Base-by-base conservation (phyloP, 208 protist species). In the Leishmania tarentolae region DNA sequence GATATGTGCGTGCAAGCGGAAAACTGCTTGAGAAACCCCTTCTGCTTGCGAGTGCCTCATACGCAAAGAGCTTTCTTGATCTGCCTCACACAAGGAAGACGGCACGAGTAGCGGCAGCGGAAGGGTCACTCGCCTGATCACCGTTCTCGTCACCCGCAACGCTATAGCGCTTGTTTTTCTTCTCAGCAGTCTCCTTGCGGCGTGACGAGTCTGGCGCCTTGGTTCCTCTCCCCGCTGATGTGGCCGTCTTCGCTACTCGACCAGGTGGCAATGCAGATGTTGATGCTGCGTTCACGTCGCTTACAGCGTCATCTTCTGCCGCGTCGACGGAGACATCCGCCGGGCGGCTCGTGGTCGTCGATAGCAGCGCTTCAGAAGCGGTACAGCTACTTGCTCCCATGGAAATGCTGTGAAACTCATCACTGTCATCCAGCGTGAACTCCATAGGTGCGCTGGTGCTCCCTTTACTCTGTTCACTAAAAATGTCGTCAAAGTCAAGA, bases 401-500 rank as follows among this genome's bases (percentile, higher is more conserved):
- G 40, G 37, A 8, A 44, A 17, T 56, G 44, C 56, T 75, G 40
- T 37, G 19, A 21, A 9, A 65, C 42, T 75, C n/a, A 17, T 65
- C 61, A 8, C 76, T 59, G 73, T 74, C 74, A 61, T 87, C 86
- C 40, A 90, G 31, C 31, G 78, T 69, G 50, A 90, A 88, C 79
- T 90, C 84, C 68, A 85, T 87, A 47, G 75, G 63, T 35, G 75
- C 37, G 13, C 65, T 63, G 61, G 47, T 13, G 50, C 65, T 37
- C 19, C 6, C 40, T 42, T 65, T 66, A 19, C 24, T 35, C n/a
- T 72, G 63, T 9, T 73, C 42, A 19, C 86, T 87, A 73, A 97
- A 94, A 68, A 95, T 93, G 52, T 94, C 92, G 82, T 97, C 93
- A 74, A 97, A 93, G 72, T 95, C 83, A 17, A 95, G 82, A 35